Evolutionary conservation across 768 basidiomycete genomes (phyloP).

Genomic region (Inosperma sp.): DNA sequence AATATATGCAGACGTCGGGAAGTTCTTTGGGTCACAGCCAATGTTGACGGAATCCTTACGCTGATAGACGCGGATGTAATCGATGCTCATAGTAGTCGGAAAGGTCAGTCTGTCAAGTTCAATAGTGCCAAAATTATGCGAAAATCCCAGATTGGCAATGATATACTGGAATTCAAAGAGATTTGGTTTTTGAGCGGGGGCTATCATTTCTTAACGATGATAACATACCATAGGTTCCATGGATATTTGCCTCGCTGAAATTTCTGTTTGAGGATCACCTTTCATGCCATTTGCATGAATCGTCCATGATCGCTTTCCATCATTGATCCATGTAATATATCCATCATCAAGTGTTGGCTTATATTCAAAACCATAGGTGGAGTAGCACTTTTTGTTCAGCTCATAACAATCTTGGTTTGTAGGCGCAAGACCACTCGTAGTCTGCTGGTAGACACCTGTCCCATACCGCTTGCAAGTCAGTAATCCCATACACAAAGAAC

Average conservation of each 20-base stretch:
- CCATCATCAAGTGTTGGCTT: constrained; percentile 38
- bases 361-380: constrained; percentile 49
- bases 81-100: constrained; percentile 63
- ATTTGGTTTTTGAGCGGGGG: not conserved
- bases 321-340: constrained; percentile 76
- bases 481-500: not conserved
- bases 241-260: constrained; percentile 54
- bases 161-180: constrained; percentile 47
- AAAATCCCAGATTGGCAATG: constrained; percentile 68
- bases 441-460: constrained; percentile 57
- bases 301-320: constrained; percentile 61
- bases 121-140: constrained; percentile 60
- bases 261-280: constrained; percentile 47
- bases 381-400: constrained; percentile 28
- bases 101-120: constrained; percentile 53
- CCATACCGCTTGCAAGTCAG: constrained; percentile 33
- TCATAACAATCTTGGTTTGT: constrained; percentile 71
- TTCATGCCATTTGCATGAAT: constrained; percentile 53
- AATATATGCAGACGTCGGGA: constrained; percentile 78
- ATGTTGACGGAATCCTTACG: constrained; percentile 44
- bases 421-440: constrained; percentile 60
- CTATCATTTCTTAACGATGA: constrained; percentile 27
- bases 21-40: constrained; percentile 66
- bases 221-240: constrained; percentile 64
- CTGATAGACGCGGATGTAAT: constrained; percentile 80